Evolutionary conservation across 108 stramenopile genomes (phyloP), one percentile per base, ranked within the genome.

Genomic region (Skeletonema tropicum): DNA sequence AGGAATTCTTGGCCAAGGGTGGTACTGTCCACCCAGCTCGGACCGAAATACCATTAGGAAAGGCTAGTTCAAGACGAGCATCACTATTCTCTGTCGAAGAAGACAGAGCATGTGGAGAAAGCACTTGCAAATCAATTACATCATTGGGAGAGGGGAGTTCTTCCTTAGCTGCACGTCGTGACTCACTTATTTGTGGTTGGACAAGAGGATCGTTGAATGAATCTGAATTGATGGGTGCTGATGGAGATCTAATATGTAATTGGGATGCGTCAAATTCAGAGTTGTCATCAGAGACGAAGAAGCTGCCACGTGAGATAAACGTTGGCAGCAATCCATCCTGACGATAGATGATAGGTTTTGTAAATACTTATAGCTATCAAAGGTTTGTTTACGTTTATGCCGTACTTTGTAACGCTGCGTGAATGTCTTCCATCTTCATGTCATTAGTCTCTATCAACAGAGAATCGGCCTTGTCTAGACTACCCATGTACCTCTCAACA

Each of bases 351-450:
- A 60, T 59, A 41, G 13, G 11, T 41, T 41, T 41, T 41, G 39
- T 12, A 3, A 45, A 2, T 3, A 13, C 8, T 39, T n/a, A 45
- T 45, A 45, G 15, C 4, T 15, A 29, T 45, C 15, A 30, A 3
- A 49, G 33, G 4, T n/a, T 13, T 57, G 17, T 2, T 58, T 7
- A 35, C 6, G 33, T 7, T 36, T 65, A 41, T 60, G 35, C 39
- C 3, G 48, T 42, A 30, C 77, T 75, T 73, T 92, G 89, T 38
- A 83, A 68, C 6, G 76, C 75, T 46, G 85, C 77, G 75, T 95
- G 87, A 60, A 95, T 89, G 21, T 89, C 83, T 64, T 95, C 85
- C 83, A 95, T 92, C 8, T 83, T 86, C 79, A 85, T 68, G 23
- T 88, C 90, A 58, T 95, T 82, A 57, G 73, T 76, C 46, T 88